phyloP scores from a whole-genome alignment of 352 stramenopile species.

The Peronosclerospora sorghi region DNA sequence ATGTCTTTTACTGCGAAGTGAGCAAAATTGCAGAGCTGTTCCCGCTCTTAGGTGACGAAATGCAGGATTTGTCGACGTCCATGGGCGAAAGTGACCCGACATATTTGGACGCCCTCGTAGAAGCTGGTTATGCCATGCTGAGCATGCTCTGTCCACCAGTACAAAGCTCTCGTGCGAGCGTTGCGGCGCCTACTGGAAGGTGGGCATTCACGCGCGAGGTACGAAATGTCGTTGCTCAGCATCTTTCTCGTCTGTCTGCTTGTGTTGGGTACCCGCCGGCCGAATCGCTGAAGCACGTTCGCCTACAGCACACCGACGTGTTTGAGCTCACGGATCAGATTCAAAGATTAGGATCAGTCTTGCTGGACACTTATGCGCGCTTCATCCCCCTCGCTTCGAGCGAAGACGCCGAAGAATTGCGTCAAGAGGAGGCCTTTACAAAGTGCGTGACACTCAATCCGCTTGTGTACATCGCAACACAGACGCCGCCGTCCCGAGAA shows the following conservation, averaged over 20 bases:
- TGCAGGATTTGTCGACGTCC: conserved; percentile 38
- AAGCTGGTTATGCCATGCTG: conserved; percentile 61
- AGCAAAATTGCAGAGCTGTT: conserved; percentile 72
- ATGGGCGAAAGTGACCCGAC: conserved; percentile 49
- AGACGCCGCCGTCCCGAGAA: conserved; percentile 11
- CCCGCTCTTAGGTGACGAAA: conserved; percentile 34
- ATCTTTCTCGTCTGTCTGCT: conserved; percentile 45
- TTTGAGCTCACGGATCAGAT: conserved; percentile 62
- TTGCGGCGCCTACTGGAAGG: conserved; percentile 31
- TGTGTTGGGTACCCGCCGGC: conserved; percentile 36
- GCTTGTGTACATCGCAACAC: conserved; percentile 59
- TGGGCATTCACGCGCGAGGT: conserved; percentile 55
- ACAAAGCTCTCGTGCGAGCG: conserved; percentile 18
- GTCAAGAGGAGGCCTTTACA: conserved; percentile 44
- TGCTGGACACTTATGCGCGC: conserved; percentile 46
- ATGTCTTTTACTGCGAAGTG: conserved; percentile 84
- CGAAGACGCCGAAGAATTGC: conserved; percentile 45
- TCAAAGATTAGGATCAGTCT: conserved; percentile 30
- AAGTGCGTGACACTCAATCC: conserved; percentile 58
- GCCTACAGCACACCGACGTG: conserved; percentile 43
- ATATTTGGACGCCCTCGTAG: conserved; percentile 50
- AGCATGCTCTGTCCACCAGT: conserved; percentile 42
- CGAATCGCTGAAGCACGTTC: conserved; percentile 14
- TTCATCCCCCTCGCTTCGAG: conserved; percentile 29
- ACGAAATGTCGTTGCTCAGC: conserved; percentile 48